Base-by-base conservation (phyloP, 306 rosid species). In the Rubus parviflorus region DNA sequence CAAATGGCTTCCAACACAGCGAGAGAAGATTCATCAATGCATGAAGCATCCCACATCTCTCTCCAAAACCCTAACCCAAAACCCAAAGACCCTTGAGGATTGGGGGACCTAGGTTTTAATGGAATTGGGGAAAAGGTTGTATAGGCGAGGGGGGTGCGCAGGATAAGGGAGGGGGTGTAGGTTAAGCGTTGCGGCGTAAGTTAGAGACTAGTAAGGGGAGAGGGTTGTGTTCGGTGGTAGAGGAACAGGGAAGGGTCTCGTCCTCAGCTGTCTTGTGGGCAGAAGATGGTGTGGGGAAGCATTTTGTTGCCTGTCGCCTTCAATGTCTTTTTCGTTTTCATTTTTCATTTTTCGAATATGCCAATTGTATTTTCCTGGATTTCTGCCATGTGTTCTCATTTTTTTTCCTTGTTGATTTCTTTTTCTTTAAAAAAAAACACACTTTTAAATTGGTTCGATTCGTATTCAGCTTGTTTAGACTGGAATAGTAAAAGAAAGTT, bases 11-110 rank as follows among this genome's bases (percentile, higher is more conserved):
- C 92, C 87, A 91, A 82, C 97, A 91, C 7, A 86, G 92, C 75
- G 93, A 85, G 95, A 93, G 72, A 54, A 89, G 89, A 89, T 88
- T 93, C 98, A 91, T 93, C 74, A 89, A 91, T 89, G 91, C 91
- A 86, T 74, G 85, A 77, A 88, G 94, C 92, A 93, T 93, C 82
- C 98, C 92, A 93, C 98, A 91, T 93, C 89, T 85, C 98, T 91
- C 93, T 67, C 72, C 30, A 87, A 84, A 88, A 80, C 87, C 89
- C 90, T 56, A 84, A 82, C 89, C 91, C 89, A n/a, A 83, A 76
- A 58, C 70, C 81, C 46, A 83, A 23, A 58, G 72, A 19, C 20
- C 88, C 65, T 83, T 45, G 68, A 81, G 71, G 78, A 19, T 75
- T 56, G 53, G 52, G 68, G 70, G 48, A 42, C 80, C 72, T 78